Conservation (phyloP, 176 grass and related monocot genomes). For the Carex littledalei region DNA sequence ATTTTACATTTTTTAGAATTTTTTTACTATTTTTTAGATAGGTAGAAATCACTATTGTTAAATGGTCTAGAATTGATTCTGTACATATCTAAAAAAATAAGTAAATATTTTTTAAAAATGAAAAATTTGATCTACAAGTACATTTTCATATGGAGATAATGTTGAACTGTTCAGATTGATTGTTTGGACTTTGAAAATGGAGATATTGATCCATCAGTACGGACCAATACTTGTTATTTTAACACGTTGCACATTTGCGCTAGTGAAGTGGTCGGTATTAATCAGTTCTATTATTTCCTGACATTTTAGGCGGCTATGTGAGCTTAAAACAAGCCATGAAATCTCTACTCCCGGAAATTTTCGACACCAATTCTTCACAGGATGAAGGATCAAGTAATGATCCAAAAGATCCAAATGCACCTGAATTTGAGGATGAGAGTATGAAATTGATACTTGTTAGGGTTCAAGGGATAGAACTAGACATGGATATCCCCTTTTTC, state of each 20-base stretch:
- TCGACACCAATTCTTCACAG: conserved; percentile 19
- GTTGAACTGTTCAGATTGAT: too few species aligned
- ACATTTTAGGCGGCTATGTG: conserved; percentile 40
- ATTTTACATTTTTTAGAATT: too few species aligned
- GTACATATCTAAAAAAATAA: too few species aligned
- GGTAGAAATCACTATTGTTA: too few species aligned
- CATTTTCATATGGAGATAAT: too few species aligned
- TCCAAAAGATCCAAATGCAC: conserved; percentile 17
- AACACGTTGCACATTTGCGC: not conserved
- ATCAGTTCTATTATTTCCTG: not conserved
- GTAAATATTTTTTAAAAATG: too few species aligned
- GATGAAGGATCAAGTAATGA: conserved; percentile 10
- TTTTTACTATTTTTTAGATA: too few species aligned
- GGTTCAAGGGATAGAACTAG: conserved; percentile 74
- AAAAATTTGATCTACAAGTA: too few species aligned
- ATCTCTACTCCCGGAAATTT: conserved; percentile 65
- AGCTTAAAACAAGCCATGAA: conserved; percentile 53
- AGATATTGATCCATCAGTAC: too few species aligned
- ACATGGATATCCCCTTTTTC: conserved; percentile 72
- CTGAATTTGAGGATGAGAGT: conserved; percentile 12
- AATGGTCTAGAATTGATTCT: too few species aligned
- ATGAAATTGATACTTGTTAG: conserved; percentile 49
- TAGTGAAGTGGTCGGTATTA: not conserved
- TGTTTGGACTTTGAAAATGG: too few species aligned
- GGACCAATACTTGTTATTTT: not conserved